Percentiles rank a stretch among this genome's conserved stretches.
Conservation (phyloP, 2,329 filamentous ascomycete genomes). For the Fusarium sp. region DNA sequence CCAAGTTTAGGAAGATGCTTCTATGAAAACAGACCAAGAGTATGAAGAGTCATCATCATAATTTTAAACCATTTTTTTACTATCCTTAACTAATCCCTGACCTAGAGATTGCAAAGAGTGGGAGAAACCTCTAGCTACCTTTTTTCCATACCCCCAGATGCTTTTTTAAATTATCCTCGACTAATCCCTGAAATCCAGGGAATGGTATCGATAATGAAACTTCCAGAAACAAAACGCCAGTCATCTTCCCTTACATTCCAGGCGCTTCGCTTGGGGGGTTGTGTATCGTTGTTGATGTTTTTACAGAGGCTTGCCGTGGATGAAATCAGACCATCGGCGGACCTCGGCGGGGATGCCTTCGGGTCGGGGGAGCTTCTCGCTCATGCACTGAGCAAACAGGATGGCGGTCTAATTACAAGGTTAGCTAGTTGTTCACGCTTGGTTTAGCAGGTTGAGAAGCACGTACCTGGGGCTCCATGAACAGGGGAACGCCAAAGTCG, state of each 20-base stretch:
- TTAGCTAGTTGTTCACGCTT: conserved; percentile 45
- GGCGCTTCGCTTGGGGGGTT: conserved; percentile 11
- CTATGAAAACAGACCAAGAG: neutral
- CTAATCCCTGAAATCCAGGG: conserved; percentile 12
- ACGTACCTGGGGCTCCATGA: conserved; percentile 97
- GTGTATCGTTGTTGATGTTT: conserved; percentile 32
- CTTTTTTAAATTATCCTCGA: conserved; percentile 6
- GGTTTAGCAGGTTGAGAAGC: neutral
- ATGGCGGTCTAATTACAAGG: conserved; percentile 78
- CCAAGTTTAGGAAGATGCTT: neutral
- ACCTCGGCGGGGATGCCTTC: conserved; percentile 94
- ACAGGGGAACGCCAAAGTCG: conserved; percentile 96
- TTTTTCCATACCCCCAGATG: conserved; percentile 7
- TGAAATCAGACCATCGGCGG: conserved; percentile 94
- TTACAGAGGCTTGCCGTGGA: conserved; percentile 86
- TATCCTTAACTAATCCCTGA: neutral
- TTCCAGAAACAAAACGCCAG: conserved; percentile 41
- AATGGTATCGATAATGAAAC: conserved; percentile 24
- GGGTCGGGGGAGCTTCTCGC: conserved; percentile 88
- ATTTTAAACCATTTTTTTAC: neutral
- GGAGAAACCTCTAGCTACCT: neutral
- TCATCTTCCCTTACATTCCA: conserved; percentile 17
- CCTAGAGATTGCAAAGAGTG: neutral
- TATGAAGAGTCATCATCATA: neutral
- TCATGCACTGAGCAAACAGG: conserved; percentile 97